A percentile compares a stretch with the other conserved stretches of the same genome.
Conservation (phyloP, 164 flowering plant species). For the Cinnamomum chago region DNA sequence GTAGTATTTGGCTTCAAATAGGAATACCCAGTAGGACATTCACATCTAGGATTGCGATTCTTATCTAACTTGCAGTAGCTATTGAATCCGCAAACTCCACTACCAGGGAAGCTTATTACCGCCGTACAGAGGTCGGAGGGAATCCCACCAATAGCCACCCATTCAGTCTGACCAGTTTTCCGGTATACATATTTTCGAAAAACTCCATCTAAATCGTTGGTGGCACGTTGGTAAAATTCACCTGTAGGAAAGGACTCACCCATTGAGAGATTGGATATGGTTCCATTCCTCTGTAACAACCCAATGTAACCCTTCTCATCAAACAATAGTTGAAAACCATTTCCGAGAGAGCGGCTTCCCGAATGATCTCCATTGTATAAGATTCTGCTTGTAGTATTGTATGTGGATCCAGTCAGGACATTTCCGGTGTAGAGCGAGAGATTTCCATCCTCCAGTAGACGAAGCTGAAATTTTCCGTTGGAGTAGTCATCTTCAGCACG, state of each 20-base stretch:
- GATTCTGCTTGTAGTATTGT: too few species aligned
- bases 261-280: conserved; percentile 21
- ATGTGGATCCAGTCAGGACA: too few species aligned
- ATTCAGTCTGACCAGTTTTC: conserved; percentile 7
- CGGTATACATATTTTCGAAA: conserved; percentile 28
- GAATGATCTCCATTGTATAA: too few species aligned
- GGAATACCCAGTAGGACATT: conserved; percentile 29
- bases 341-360: neutral
- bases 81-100: conserved; percentile 45
- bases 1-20: conserved; percentile 3
- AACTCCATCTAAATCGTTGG: conserved; percentile 43
- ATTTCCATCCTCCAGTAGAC: conserved; percentile 21
- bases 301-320: conserved; percentile 27
- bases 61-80: conserved; percentile 33
- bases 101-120: neutral
- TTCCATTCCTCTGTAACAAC: conserved; percentile 10
- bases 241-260: neutral
- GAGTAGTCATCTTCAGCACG: conserved; percentile 20
- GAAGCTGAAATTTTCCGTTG: conserved; percentile 8
- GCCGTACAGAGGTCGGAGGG: conserved; percentile 9
- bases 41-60: conserved; percentile 23
- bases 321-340: conserved; percentile 22
- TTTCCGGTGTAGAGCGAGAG: conserved; percentile 23
- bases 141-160: neutral
- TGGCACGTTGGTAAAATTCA: conserved; percentile 32